Conservation (phyloP, 306 rosid species). For the Fragaria vesca region DNA sequence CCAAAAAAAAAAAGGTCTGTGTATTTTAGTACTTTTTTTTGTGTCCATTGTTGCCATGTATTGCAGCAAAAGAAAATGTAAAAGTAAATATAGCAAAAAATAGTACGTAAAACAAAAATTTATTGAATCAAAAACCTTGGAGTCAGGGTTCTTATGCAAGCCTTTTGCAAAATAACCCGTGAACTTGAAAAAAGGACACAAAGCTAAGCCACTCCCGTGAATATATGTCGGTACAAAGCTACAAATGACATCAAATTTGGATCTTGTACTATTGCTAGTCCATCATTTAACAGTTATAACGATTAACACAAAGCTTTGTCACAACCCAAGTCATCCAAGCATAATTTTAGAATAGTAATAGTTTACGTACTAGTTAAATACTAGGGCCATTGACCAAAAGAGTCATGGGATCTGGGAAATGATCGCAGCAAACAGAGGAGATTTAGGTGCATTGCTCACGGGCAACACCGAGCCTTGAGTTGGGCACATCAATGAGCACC, state of each 20-base stretch:
- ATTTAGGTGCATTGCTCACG: conserved; percentile 71
- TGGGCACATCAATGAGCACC: conserved; percentile 71
- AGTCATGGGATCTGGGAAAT: not conserved
- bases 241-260: not conserved
- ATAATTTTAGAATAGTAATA: not conserved
- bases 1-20: too few species aligned
- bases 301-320: not conserved
- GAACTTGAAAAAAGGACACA: conserved; percentile 22
- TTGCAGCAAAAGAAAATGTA: too few species aligned
- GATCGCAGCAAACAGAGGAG: too few species aligned
- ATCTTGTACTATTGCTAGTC: conserved; percentile 3
- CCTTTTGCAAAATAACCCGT: conserved; percentile 30
- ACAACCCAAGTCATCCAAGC: not conserved
- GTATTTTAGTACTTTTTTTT: too few species aligned
- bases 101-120: not conserved
- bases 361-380: not conserved
- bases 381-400: not conserved
- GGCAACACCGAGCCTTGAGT: conserved; percentile 77
- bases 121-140: conserved; percentile 5
- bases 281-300: not conserved
- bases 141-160: conserved; percentile 1
- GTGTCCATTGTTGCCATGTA: too few species aligned
- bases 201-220: conserved; percentile 27
- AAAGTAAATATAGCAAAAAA: not conserved
- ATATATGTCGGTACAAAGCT: conserved; percentile 15